Percentiles rank a stretch among this genome's conserved stretches.
phyloP scores from a whole-genome alignment of 306 rosid genomes.

The Gleditsia sinensis region DNA sequence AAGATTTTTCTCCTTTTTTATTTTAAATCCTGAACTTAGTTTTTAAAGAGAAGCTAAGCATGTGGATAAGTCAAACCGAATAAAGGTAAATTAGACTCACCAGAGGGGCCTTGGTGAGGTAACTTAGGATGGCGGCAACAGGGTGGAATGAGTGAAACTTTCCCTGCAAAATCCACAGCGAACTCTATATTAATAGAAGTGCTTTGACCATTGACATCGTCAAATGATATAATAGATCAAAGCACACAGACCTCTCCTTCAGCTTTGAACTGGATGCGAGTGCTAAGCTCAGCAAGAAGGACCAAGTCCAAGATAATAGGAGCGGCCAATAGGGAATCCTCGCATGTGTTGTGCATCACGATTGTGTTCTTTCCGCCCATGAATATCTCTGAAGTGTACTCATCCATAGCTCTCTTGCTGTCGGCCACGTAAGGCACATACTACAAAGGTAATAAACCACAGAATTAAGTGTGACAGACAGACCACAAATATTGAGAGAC shows the following conservation, averaged over 20 bases:
- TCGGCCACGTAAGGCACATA: constrained; percentile 97
- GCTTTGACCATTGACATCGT: background rate
- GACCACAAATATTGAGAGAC: background rate
- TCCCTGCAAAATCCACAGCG: constrained; percentile 53
- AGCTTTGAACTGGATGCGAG: constrained; percentile 85
- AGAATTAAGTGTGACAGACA: background rate
- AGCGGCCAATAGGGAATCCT: constrained; percentile 97
- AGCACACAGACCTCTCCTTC: constrained; percentile 74
- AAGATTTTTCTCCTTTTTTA: too few relatives aligned
- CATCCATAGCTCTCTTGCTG: constrained; percentile 99
- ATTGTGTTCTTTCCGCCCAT: constrained; percentile 95
- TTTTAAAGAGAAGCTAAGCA: background rate
- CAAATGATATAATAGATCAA: background rate
- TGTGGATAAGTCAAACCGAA: background rate
- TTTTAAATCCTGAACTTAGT: background rate
- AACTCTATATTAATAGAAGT: background rate
- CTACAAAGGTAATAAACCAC: constrained; percentile 41
- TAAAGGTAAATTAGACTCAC: constrained; percentile 50
- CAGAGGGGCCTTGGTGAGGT: constrained; percentile 95
- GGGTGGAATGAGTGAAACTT: constrained; percentile 98
- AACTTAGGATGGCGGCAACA: constrained; percentile 91
- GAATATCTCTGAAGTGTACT: constrained; percentile 97
- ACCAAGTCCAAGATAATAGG: constrained; percentile 96
- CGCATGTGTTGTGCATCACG: constrained; percentile 99
- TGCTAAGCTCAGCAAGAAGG: constrained; percentile 97